Evolutionary conservation across 202 grass and related monocot genomes (phyloP), one percentile per base, ranked within the genome.

Genomic region (Panicum hallii): DNA sequence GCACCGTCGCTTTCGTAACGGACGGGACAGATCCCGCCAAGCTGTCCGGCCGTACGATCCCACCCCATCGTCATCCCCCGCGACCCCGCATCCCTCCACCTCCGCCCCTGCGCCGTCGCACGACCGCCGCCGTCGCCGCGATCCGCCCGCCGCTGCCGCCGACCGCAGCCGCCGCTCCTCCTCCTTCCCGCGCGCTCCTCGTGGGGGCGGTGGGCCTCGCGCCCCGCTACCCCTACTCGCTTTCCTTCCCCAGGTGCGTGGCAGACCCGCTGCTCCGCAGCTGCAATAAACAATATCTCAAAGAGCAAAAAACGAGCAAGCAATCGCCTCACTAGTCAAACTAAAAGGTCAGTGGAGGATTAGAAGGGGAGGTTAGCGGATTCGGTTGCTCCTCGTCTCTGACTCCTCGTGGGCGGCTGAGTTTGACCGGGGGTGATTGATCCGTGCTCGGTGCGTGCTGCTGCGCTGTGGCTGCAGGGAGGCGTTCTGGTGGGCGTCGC

Each of bases 41-140:
- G 13, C 47, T 36, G 47, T 4, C 43, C 4, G 67, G 34, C 79
- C 72, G 72, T 38, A 53, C 86, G 86, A 62, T 17, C 63, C 79
- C 36, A 38, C 36, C 36, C 44, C 55, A 70, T 83, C 68, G 63
- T 62, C 64, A 26, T 9, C 53, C 56, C 14, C 68, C 11, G 7
- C 65, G 20, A 47, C n/a, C 40, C 32, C 17, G 7, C 42, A 17
- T n/a, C 23, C 4, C 17, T 16, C 20, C 13, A 10, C 62, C 63
- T 2, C 67, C 40, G 0, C 53, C 47, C 9, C 14, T 26, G 30
- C 56, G 1, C 9, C 56, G 65, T 44, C 62, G 87, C 58, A 84
- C 84, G 87, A 78, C 79, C 46, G 38, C 54, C 55, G 69, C 61
- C 61, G 79, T 5, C 55, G 77, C 68, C 41, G 68, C 43, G 7